Conservation (phyloP, 352 stramenopile species). For the Globisporangium echinulatum region DNA sequence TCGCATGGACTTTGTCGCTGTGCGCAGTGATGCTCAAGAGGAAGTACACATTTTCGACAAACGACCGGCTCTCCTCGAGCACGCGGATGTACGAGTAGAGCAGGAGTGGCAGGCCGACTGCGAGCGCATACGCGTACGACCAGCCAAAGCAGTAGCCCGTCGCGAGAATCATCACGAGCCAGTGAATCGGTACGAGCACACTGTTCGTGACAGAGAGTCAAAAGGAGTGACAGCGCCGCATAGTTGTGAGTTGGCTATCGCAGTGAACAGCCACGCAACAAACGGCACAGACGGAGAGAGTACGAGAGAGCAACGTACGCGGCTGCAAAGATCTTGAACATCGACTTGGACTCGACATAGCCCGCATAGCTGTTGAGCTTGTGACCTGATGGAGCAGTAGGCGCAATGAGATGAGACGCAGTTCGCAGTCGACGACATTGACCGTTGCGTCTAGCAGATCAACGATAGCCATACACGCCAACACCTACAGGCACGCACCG, state of each 20-base stretch:
- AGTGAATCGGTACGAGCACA: conserved; percentile 62
- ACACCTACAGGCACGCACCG: conserved; percentile 24
- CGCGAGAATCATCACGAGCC: conserved; percentile 51
- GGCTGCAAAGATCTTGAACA: conserved; percentile 77
- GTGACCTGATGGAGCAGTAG: conserved; percentile 20
- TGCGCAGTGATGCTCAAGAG: conserved; percentile 66
- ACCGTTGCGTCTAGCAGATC: no score
- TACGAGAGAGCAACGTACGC: conserved; percentile 26
- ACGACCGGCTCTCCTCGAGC: conserved; percentile 67
- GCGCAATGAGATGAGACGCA: background rate
- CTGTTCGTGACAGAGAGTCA: conserved; percentile 17
- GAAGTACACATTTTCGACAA: conserved; percentile 72
- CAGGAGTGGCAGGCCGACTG: conserved; percentile 47
- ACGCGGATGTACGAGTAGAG: conserved; percentile 78
- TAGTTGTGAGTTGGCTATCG: no score
- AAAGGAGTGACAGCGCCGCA: background rate
- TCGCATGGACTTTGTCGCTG: conserved; percentile 42
- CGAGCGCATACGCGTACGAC: conserved; percentile 51
- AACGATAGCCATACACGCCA: background rate
- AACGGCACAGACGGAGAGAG: background rate
- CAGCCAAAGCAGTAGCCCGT: conserved; percentile 50
- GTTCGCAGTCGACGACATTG: background rate
- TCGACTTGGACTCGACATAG: conserved; percentile 68
- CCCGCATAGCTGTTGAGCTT: conserved; percentile 68
- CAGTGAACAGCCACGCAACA: background rate